Conservation (phyloP, 805 yeast genomes). For the Lipomyces starkeyi region DNA sequence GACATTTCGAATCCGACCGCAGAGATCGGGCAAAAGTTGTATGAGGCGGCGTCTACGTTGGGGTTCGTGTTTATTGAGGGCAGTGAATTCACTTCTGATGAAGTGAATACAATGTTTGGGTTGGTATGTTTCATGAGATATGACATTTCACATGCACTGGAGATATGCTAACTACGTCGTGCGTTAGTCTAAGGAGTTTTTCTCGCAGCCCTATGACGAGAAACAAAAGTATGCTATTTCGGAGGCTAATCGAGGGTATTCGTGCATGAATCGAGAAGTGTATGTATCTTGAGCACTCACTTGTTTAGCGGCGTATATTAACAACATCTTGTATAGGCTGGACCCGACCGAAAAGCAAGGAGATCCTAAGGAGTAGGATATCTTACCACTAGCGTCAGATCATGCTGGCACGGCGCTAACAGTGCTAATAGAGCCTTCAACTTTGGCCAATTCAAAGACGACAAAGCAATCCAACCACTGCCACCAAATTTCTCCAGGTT, state of each 20-base stretch:
- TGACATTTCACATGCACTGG: neutral
- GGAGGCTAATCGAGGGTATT: constrained; percentile 65
- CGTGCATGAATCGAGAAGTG: constrained; percentile 60
- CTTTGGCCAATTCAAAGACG: constrained; percentile 60
- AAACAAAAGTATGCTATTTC: constrained; percentile 60
- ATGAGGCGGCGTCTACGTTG: constrained; percentile 64
- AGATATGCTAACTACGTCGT: neutral
- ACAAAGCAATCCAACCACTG: constrained; percentile 48
- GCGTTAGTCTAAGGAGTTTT: constrained; percentile 54
- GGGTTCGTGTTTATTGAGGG: constrained; percentile 74
- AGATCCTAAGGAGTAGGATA: constrained; percentile 51
- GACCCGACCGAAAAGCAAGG: constrained; percentile 49
- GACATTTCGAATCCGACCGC: constrained; percentile 58
- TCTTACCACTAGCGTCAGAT: constrained; percentile 45
- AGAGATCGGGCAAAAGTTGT: constrained; percentile 56
- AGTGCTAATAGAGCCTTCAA: constrained; percentile 58
- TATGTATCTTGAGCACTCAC: constrained; percentile 32
- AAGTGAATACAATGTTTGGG: constrained; percentile 58
- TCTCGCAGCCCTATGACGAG: constrained; percentile 57
- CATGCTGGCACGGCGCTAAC: neutral
- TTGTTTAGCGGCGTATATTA: neutral
- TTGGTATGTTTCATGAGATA: constrained; percentile 38
- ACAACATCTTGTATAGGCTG: constrained; percentile 28
- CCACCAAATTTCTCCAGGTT: constrained; percentile 61
- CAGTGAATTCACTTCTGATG: constrained; percentile 62